These are phyloP conservation scores for Roridomyces roridus DNA, from an alignment of 768 basidiomycete genomes.

Conservation along the genomic window DNA sequence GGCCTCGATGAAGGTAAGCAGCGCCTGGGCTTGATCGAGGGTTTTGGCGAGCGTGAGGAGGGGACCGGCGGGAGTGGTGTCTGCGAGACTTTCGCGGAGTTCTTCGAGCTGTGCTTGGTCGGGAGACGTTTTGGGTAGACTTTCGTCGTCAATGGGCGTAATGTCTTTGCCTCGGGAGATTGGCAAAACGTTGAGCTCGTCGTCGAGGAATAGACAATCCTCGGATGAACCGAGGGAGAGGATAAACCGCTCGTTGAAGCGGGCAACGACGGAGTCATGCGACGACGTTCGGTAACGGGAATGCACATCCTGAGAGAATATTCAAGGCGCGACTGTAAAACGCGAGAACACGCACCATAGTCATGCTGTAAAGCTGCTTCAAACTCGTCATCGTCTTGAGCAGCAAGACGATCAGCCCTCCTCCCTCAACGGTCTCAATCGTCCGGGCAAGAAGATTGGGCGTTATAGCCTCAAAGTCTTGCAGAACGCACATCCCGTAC, in stretches of 20 bases:
- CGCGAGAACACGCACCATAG: constrained; percentile 54
- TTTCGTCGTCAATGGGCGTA: constrained; percentile 57
- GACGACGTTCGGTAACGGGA: constrained; percentile 91
- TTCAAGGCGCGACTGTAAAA: not conserved
- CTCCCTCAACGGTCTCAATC: constrained; percentile 98
- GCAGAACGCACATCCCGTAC: constrained; percentile 95
- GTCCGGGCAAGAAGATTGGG: constrained; percentile 96
- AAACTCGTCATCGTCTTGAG: constrained; percentile 96
- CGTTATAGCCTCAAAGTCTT: constrained; percentile 98
- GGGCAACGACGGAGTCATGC: constrained; percentile 86
- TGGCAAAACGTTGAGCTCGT: constrained; percentile 97
- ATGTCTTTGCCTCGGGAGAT: constrained; percentile 97
- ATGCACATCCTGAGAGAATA: constrained; percentile 83
- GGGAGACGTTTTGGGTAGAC: constrained; percentile 16
- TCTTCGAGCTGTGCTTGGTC: constrained; percentile 57
- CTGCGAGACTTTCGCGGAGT: constrained; percentile 77
- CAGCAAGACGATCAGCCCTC: constrained; percentile 85
- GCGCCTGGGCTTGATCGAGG: constrained; percentile 91
- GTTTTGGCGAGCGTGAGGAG: constrained; percentile 92
- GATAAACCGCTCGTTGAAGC: constrained; percentile 99
- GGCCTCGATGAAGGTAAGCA: constrained; percentile 94
- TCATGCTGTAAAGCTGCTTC: constrained; percentile 91
- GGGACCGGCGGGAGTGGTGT: constrained; percentile 87
- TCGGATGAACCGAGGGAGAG: constrained; percentile 92
- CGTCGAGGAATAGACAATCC: constrained; percentile 94